Conservation (phyloP, 1,284 basidiomycete genomes). For the Meripilus lineatus region DNA sequence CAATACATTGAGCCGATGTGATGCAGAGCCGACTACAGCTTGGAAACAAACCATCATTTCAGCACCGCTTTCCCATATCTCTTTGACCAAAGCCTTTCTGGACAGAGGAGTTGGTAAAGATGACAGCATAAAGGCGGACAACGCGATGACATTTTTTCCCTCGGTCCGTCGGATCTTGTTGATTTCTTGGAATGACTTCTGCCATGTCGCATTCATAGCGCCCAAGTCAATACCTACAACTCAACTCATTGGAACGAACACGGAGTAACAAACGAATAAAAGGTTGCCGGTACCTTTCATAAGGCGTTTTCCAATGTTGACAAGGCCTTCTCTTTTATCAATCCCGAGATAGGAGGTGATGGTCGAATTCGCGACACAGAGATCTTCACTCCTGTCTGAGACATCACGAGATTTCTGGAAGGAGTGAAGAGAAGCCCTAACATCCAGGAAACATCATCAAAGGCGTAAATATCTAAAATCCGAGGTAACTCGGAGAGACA, state of each 20-base stretch:
- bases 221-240: constrained; percentile 43
- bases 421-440: constrained; percentile 57
- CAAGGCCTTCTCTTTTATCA: constrained; percentile 67
- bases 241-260: not conserved
- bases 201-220: constrained; percentile 45
- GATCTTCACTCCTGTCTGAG: constrained; percentile 28
- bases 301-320: constrained; percentile 59
- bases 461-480: not conserved
- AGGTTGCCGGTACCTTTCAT: constrained; percentile 38
- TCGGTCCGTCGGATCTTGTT: constrained; percentile 33
- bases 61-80: constrained; percentile 90
- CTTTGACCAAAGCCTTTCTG: constrained; percentile 66
- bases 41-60: constrained; percentile 58
- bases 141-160: constrained; percentile 57
- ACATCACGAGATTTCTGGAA: constrained; percentile 42
- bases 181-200: constrained; percentile 48
- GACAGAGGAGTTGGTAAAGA: constrained; percentile 59
- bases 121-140: constrained; percentile 85
- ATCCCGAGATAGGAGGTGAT: constrained; percentile 60
- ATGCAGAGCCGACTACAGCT: not conserved
- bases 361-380: constrained; percentile 42
- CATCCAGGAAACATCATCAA: not conserved
- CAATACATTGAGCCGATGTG: constrained; percentile 14
- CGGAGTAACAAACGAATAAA: constrained; percentile 3
- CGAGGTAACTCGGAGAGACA: not conserved